Base-by-base conservation (phyloP, 345 rosid genomes). In the Heritiera fomes region DNA sequence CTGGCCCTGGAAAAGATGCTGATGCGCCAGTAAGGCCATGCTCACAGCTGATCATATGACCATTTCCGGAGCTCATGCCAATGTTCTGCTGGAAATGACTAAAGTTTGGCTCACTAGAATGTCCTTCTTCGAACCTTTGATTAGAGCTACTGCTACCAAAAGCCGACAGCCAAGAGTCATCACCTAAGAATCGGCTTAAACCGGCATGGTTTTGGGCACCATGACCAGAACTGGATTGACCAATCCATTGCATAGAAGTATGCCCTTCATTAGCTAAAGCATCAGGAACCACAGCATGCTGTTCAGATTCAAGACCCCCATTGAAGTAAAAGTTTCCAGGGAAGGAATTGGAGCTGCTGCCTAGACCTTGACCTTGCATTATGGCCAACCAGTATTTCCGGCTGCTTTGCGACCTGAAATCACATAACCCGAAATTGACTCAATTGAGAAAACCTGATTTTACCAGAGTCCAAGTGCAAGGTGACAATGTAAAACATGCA, bases 341-440 rank as follows among this genome's bases (percentile, higher is more conserved):
- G 11, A 34, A 20, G 5, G 78, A 56, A 49, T 69, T 67, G 53
- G 77, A 69, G 77, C 17, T 34, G 75, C 47, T 73, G 1, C 75
- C 64, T 65, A 70, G 75, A 8, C 79, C 77, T 62, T 63, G 41
- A 13, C 76, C 80, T 71, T 71, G 38, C 83, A 70, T 73, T 52
- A 3, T 28, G 69, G 15, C 14, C 30, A 55, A 43, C 15, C 49
- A 20, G 9, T 59, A 20, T 60, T 4, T 3, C 38, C 38, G 28
- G n/a, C 60, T 55, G 23, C 50, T 13, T 13, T 0, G 49, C 6
- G 34, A 67, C 55, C 61, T 71, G 75, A 15, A 71, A 50, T 15
- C 45, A 30, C 10, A 52, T 32, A 3, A 30, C 3, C 59, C 20
- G 3, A 15, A 52, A 28, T 49, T 47, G 4, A 46, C 58, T 70